These are phyloP conservation scores for Verbascum thapsus DNA, from an alignment of 257 asterid species.

Conservation along the genomic window DNA sequence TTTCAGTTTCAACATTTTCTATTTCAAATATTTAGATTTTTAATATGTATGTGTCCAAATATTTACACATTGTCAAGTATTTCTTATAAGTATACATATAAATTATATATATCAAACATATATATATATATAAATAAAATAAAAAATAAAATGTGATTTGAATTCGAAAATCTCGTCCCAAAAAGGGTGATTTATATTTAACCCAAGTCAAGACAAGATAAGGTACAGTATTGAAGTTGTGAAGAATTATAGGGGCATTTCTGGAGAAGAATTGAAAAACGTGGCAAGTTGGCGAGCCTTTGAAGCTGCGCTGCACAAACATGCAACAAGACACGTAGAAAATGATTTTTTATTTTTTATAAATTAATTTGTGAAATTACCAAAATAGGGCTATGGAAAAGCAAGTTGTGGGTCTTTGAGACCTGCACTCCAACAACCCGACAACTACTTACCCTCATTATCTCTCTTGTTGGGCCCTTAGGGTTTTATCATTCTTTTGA, in stretches of 20 bases:
- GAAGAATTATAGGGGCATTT: not conserved
- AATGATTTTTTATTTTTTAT: not conserved
- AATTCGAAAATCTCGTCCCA: too few species aligned
- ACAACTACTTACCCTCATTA: conserved; percentile 30
- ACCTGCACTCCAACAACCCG: conserved; percentile 38
- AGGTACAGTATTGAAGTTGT: not conserved
- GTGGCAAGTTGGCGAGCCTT: conserved; percentile 37
- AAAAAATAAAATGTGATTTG: too few species aligned
- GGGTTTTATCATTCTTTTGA: not conserved
- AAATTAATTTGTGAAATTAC: not conserved
- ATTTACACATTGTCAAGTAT: too few species aligned
- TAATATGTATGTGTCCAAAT: too few species aligned
- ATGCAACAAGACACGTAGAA: conserved; percentile 48
- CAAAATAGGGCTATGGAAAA: too few species aligned
- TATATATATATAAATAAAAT: too few species aligned
- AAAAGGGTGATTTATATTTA: too few species aligned
- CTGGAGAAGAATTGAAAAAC: conserved; percentile 17
- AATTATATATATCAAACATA: too few species aligned
- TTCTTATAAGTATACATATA: too few species aligned
- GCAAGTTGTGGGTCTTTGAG: conserved; percentile 31
- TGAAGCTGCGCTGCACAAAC: conserved; percentile 31
- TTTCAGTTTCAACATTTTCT: too few species aligned
- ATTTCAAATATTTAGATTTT: too few species aligned
- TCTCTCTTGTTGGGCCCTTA: conserved; percentile 31
- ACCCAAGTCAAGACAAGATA: too few species aligned